phyloP scores from a whole-genome alignment of 2,329 filamentous ascomycete genomes.

The Aspergillus niger region DNA sequence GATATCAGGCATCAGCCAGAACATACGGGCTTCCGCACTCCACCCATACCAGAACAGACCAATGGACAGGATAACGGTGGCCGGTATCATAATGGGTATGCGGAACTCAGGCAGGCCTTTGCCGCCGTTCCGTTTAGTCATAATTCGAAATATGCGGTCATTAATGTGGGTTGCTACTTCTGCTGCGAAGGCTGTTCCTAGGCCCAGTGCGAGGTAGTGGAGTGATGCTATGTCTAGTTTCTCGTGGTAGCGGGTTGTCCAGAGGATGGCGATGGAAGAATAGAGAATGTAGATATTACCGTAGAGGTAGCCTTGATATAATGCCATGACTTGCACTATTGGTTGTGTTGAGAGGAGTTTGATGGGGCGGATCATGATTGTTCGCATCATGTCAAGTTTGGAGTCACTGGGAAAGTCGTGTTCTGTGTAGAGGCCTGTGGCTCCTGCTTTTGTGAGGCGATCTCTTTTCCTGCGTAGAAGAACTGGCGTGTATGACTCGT shows the following conservation, averaged over 20 bases:
- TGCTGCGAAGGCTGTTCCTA: slow-evolving; percentile 60
- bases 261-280: slow-evolving; percentile 61
- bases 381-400: slow-evolving; percentile 22
- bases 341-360: slow-evolving; percentile 58
- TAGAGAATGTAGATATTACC: slow-evolving; percentile 63
- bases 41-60: slow-evolving; percentile 56
- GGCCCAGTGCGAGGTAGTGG: slow-evolving; percentile 61
- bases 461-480: slow-evolving; percentile 60
- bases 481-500: slow-evolving; percentile 64
- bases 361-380: slow-evolving; percentile 55
- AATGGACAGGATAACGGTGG: slow-evolving; percentile 50
- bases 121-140: slow-evolving; percentile 28
- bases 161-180: slow-evolving; percentile 49
- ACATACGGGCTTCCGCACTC: slow-evolving; percentile 17
- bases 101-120: slow-evolving; percentile 55
- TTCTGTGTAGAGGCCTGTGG: slow-evolving; percentile 29
- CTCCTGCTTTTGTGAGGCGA: not conserved
- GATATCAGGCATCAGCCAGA: not conserved
- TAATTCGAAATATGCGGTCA: slow-evolving; percentile 43
- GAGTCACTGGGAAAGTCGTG: slow-evolving; percentile 17
- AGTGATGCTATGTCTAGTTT: slow-evolving; percentile 57
- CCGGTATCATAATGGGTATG: slow-evolving; percentile 56
- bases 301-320: slow-evolving; percentile 59
- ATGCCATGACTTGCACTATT: slow-evolving; percentile 57
- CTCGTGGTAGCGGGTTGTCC: slow-evolving; percentile 54